These are phyloP conservation scores for Lavandula angustifolia DNA, from an alignment of 257 asterid species.

Conservation along the genomic window DNA sequence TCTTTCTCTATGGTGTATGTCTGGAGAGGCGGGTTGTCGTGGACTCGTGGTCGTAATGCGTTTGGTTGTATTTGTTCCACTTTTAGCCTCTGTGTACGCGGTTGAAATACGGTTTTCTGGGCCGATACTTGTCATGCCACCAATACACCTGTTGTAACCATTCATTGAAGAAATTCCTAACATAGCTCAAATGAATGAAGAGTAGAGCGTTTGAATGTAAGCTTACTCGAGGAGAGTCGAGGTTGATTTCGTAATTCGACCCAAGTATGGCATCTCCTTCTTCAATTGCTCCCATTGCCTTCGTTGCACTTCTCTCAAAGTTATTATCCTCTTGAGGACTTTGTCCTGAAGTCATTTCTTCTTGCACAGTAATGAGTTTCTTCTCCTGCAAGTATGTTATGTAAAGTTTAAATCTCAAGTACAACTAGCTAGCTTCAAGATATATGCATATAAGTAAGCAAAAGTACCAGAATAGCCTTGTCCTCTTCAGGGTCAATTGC, in stretches of 20 bases:
- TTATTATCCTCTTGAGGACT: conserved; percentile 53
- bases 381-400: conserved; percentile 49
- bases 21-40: conserved; percentile 90
- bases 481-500: conserved; percentile 94
- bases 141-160: conserved; percentile 70
- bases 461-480: conserved; percentile 69
- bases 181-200: neutral
- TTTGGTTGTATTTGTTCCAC: conserved; percentile 89
- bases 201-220: conserved; percentile 10
- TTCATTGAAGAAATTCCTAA: conserved; percentile 17
- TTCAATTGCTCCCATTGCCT: conserved; percentile 89
- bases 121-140: conserved; percentile 48
- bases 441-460: neutral
- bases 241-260: conserved; percentile 70
- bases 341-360: conserved; percentile 67
- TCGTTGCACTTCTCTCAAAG: conserved; percentile 74
- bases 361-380: conserved; percentile 74
- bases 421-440: conserved; percentile 4
- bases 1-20: conserved; percentile 70
- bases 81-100: conserved; percentile 88
- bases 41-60: conserved; percentile 86
- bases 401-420: neutral
- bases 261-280: conserved; percentile 95
- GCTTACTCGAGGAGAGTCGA: conserved; percentile 59
- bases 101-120: conserved; percentile 76